These are phyloP conservation scores for Gonium pectorale DNA, from an alignment of 139 green algal species.

Conservation along the genomic window DNA sequence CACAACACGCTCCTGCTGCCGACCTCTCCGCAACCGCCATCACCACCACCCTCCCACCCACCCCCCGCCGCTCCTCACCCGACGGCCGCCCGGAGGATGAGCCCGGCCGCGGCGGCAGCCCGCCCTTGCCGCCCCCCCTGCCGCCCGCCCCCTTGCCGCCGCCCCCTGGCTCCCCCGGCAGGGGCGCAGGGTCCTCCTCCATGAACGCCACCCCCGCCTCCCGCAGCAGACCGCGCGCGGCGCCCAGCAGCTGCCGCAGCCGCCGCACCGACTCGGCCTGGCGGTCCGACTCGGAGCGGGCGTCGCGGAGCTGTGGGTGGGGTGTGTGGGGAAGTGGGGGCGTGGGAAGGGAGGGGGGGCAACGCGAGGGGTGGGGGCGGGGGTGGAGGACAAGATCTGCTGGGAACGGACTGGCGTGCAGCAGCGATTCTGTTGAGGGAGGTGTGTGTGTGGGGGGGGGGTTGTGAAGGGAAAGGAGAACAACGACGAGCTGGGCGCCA, in stretches of 20 bases:
- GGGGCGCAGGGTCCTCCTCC: slow-evolving; percentile 35
- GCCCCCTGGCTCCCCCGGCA: background rate
- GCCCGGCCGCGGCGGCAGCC: background rate
- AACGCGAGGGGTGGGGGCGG: no score
- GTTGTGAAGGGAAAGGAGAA: no score
- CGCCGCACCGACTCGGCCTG: slow-evolving; percentile 24
- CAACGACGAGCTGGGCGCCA: no score
- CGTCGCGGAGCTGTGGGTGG: slow-evolving; percentile 4
- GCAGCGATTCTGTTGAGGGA: no score
- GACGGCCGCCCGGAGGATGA: background rate
- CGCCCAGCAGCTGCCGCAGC: slow-evolving; percentile 44
- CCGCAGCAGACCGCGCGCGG: slow-evolving; percentile 10
- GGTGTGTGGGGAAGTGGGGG: background rate
- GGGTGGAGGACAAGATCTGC: no score
- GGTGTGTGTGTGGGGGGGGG: no score
- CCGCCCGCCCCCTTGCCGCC: background rate
- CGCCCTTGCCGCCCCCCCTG: background rate
- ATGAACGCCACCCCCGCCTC: slow-evolving; percentile 43
- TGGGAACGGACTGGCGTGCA: no score
- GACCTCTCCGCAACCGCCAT: no score
- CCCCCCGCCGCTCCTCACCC: background rate
- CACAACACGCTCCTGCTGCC: no score
- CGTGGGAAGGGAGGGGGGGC: background rate
- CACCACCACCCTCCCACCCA: background rate
- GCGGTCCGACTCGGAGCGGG: background rate